Evolutionary conservation across 768 basidiomycete species (phyloP).

Genomic region (Tulasnella sp.): DNA sequence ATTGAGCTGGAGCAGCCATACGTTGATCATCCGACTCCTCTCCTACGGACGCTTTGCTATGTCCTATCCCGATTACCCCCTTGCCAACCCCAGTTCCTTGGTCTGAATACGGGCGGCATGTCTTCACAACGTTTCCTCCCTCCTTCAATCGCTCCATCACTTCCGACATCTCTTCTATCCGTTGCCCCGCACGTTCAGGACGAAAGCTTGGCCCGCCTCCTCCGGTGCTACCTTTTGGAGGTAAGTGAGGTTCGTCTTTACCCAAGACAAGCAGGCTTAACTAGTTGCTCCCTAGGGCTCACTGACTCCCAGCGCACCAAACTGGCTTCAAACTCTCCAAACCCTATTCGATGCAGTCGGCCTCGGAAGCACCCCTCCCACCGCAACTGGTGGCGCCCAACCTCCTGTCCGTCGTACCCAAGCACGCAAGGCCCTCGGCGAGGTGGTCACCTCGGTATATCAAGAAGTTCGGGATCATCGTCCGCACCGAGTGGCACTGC

Average conservation of each 20-base stretch:
- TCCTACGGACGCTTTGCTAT: constrained; percentile 18
- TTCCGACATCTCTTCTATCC: constrained; percentile 30
- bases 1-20: constrained; percentile 15
- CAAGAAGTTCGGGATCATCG: constrained; percentile 34
- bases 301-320: constrained; percentile 23
- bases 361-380: background rate
- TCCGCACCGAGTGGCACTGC: constrained; percentile 31
- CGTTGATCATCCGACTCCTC: constrained; percentile 16
- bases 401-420: background rate
- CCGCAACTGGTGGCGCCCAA: background rate
- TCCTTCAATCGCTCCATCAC: constrained; percentile 28
- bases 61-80: constrained; percentile 26
- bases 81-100: background rate
- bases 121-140: constrained; percentile 17
- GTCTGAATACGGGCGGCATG: constrained; percentile 3
- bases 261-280: background rate
- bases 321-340: constrained; percentile 27
- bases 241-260: background rate
- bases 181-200: constrained; percentile 31
- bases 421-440: constrained; percentile 31
- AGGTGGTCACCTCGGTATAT: constrained; percentile 24
- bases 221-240: constrained; percentile 25
- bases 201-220: constrained; percentile 27
- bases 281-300: background rate
- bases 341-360: constrained; percentile 29